Base-by-base conservation (phyloP, 192 early-diverging fungal genomes). In the Entomortierella chlamydospora region DNA sequence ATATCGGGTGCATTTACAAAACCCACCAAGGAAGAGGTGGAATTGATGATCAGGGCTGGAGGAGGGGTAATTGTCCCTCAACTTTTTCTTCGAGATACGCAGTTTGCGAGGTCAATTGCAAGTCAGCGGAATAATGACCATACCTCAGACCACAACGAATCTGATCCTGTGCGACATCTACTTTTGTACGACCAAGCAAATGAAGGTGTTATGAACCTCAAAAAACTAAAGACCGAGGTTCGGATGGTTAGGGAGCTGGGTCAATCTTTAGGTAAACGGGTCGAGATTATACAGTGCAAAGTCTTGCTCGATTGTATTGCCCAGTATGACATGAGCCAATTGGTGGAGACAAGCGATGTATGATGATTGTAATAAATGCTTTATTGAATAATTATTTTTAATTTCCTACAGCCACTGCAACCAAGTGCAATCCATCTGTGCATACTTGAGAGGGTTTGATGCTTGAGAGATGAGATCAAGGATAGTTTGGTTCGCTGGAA, bases 371-470 rank as follows among this genome's bases (percentile, higher is more conserved):
- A 42, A 41, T 17, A 43, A 26, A 47, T 47, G 20, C 15, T 47
- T 47, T 54, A 54, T 54, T 23, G 23, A 26, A 54, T 28, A 28
- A 13, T 28, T 4, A 22, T 54, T 29, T 53, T 12, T 56, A n/a
- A 51, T 59, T 18, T n/a, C 73, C 82, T 90, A 96, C 28, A 95
- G 77, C 92, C 92, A 96, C 8, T 92, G 93, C 91, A 97, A 86
- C 92, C 95, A 99, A 23, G 88, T 87, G 58, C 94, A 91, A 72
- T 98, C 97, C 97, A 99, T 98, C 64, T 94, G 90, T 5, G 96
- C 91, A 79, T 99, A 85, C 76, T 97, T 99, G 47, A 93, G 88
- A 5, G 97, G 96, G 65, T 97, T 97, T 23, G 87, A 92, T 1
- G 97, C 97, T 51, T 93, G 89, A 37, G 90, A 91, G 64, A 99